Percentiles rank a stretch among this genome's conserved stretches.
Evolutionary conservation across 2,329 filamentous ascomycete species (phyloP).

Genomic region (Alternaria incomplexa): DNA sequence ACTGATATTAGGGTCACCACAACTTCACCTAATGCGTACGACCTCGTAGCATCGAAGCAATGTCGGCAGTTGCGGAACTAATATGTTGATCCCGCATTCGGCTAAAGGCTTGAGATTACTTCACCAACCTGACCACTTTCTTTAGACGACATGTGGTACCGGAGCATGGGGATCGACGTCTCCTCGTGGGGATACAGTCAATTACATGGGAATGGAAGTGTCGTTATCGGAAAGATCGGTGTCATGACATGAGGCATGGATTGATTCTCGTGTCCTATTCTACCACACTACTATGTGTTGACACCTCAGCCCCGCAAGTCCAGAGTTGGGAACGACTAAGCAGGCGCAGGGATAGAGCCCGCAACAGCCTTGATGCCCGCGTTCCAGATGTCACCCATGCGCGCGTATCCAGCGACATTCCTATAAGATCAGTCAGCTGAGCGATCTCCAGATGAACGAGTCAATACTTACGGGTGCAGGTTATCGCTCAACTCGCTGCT

Average conservation of each 20-base stretch:
- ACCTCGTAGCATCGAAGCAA: not conserved
- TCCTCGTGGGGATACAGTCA: not conserved
- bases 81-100: conserved; percentile 13
- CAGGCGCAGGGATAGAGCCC: not conserved
- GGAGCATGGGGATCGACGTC: conserved; percentile 5
- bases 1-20: conserved; percentile 2
- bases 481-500: conserved; percentile 30
- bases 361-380: conserved; percentile 16
- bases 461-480: conserved; percentile 32
- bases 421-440: conserved; percentile 9
- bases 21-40: not conserved
- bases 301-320: not conserved
- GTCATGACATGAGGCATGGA: not conserved
- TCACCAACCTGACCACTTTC: conserved; percentile 1
- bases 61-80: conserved; percentile 17
- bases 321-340: not conserved
- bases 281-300: not conserved
- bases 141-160: conserved; percentile 1
- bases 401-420: conserved; percentile 33
- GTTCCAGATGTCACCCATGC: conserved; percentile 40
- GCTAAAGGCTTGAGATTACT: conserved; percentile 25
- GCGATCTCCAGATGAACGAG: not conserved
- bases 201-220: not conserved
- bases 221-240: not conserved
- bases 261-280: not conserved